A percentile compares a stretch with the other conserved stretches of the same genome.
Conservation (phyloP, 306 rosid species). For the Ochetophila trinervis region DNA sequence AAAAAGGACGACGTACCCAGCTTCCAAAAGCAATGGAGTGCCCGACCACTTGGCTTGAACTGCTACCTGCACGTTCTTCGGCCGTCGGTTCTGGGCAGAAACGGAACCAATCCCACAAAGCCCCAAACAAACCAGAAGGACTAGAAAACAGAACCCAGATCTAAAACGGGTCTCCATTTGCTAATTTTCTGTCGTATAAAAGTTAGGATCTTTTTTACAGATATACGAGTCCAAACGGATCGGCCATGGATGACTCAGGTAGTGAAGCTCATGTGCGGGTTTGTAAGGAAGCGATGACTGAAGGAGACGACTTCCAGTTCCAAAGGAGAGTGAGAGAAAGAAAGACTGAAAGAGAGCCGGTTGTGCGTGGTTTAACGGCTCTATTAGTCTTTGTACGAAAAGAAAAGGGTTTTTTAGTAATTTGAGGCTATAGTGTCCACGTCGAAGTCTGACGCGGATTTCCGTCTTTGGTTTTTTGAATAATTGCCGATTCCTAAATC, state of each 20-base stretch:
- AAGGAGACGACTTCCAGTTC: constrained; percentile 1
- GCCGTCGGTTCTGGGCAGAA: constrained; percentile 39
- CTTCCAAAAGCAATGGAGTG: constrained; percentile 85
- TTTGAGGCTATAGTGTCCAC: background rate
- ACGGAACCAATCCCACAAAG: constrained; percentile 30
- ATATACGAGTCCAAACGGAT: constrained; percentile 8
- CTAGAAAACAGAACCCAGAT: constrained; percentile 40
- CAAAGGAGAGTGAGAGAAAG: background rate
- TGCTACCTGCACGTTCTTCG: constrained; percentile 77
- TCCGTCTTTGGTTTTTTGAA: background rate
- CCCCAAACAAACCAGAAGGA: constrained; percentile 35
- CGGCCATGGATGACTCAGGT: constrained; percentile 29
- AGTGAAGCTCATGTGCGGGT: constrained; percentile 14
- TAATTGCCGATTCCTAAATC: too few species aligned
- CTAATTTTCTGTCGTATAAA: background rate
- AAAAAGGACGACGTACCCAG: constrained; percentile 50
- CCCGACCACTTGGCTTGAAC: constrained; percentile 87
- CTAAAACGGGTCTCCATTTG: constrained; percentile 42
- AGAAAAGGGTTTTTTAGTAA: background rate
- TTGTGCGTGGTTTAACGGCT: background rate
- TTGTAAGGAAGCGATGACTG: background rate
- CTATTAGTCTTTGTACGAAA: background rate
- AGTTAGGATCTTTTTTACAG: constrained; percentile 18
- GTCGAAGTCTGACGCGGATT: background rate
- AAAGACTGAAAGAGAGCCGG: too few species aligned